Evolutionary conservation across 164 flowering plant genomes (phyloP).

Genomic region (Cinnamomum chago): DNA sequence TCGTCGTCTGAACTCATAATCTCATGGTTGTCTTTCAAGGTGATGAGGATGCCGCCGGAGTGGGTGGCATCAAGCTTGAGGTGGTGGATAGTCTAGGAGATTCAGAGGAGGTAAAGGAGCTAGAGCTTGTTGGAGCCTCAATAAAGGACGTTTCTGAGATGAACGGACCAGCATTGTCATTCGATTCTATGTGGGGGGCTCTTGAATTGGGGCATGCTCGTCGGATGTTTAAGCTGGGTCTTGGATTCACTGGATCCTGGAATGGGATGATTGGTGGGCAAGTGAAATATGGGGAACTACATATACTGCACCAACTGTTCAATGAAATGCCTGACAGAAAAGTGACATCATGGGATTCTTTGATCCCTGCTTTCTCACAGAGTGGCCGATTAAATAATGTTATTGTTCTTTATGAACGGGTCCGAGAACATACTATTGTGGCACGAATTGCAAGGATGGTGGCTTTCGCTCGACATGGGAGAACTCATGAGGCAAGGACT

Average conservation of each 20-base stretch:
- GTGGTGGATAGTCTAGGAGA: constrained; percentile 41
- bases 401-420: constrained; percentile 24
- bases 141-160: constrained; percentile 86
- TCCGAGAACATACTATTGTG: constrained; percentile 22
- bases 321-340: constrained; percentile 34
- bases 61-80: constrained; percentile 57
- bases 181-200: too few relatives aligned
- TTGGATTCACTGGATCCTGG: too few relatives aligned
- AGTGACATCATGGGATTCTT: constrained; percentile 32
- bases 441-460: constrained; percentile 31
- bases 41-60: constrained; percentile 53
- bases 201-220: too few relatives aligned
- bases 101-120: constrained; percentile 41
- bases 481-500: constrained; percentile 28
- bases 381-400: constrained; percentile 37
- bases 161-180: constrained; percentile 34
- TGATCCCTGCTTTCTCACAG: constrained; percentile 32
- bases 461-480: constrained; percentile 33
- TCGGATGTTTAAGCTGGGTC: too few relatives aligned
- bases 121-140: constrained; percentile 85
- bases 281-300: too few relatives aligned
- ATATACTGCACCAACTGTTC: constrained; percentile 25
- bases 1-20: constrained; percentile 80
- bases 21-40: constrained; percentile 93
- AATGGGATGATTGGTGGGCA: too few relatives aligned